Evolutionary conservation across 495 filamentous ascomycete species (phyloP).

Genomic region (Podospora fimiseda): DNA sequence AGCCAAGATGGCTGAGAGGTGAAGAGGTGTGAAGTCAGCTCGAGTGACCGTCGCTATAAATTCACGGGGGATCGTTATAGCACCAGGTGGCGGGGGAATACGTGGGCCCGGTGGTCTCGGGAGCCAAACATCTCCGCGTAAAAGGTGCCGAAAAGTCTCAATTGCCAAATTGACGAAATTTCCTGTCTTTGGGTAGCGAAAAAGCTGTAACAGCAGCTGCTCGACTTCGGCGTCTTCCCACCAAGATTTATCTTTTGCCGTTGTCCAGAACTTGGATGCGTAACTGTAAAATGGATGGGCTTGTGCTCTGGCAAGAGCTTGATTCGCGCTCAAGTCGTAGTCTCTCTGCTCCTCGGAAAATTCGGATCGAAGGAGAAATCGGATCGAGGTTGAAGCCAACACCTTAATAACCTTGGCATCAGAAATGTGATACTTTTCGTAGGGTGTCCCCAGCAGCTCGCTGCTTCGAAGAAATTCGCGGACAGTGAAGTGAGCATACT

Average conservation of each 20-base stretch:
- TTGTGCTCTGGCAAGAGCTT: neutral
- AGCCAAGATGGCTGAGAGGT: neutral
- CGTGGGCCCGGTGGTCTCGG: too few species aligned
- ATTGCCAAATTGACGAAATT: neutral
- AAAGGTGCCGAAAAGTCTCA: neutral
- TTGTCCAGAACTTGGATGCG: neutral
- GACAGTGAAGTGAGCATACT: slow-evolving; percentile 7
- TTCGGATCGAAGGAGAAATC: neutral
- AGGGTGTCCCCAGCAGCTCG: neutral
- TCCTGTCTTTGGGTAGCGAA: neutral
- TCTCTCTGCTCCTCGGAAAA: neutral
- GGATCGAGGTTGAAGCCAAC: neutral
- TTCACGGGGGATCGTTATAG: too few species aligned
- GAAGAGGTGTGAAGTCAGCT: neutral
- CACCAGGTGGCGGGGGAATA: too few species aligned
- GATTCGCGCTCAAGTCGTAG: neutral
- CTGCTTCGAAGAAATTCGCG: slow-evolving; percentile 1
- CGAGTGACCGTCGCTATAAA: neutral
- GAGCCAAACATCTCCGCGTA: neutral
- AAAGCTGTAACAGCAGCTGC: neutral
- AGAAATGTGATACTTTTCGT: neutral
- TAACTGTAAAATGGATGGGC: neutral
- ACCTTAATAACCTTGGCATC: neutral
- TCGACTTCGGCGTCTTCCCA: neutral
- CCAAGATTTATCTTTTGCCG: neutral